A percentile compares a stretch with the other conserved stretches of the same genome.
Conservation (phyloP, 148 eudicot species). For the Chenopodium berlandieri region DNA sequence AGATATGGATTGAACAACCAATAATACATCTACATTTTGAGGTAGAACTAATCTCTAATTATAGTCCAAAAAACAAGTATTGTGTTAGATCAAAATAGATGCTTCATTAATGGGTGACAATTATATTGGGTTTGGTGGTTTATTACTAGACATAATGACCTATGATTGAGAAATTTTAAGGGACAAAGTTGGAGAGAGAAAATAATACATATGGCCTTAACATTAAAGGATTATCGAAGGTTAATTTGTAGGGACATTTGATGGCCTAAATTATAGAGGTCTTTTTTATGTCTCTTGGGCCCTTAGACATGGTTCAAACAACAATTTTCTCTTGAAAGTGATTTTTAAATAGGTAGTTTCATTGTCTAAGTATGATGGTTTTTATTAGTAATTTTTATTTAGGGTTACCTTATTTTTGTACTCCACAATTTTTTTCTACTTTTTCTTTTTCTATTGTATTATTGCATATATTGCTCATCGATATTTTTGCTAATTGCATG, state of each 20-base stretch:
- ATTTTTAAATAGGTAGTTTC: background rate
- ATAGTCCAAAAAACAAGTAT: background rate
- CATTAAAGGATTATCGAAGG: background rate
- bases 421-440: no score
- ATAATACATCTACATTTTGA: background rate
- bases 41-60: background rate
- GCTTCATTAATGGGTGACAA: background rate
- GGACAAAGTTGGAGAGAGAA: background rate
- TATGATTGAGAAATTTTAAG: background rate
- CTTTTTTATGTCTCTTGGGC: background rate
- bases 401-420: background rate
- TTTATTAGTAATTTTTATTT: background rate
- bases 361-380: background rate
- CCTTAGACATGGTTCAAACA: background rate
- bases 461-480: constrained; percentile 1
- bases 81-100: background rate
- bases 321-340: background rate
- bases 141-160: background rate
- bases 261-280: background rate
- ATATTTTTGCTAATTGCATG: background rate
- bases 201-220: background rate
- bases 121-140: background rate
- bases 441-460: background rate
- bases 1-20: background rate
- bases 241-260: background rate